Conservation (phyloP, 2,329 filamentous ascomycete genomes). For the Fusarium drepaniforme region DNA sequence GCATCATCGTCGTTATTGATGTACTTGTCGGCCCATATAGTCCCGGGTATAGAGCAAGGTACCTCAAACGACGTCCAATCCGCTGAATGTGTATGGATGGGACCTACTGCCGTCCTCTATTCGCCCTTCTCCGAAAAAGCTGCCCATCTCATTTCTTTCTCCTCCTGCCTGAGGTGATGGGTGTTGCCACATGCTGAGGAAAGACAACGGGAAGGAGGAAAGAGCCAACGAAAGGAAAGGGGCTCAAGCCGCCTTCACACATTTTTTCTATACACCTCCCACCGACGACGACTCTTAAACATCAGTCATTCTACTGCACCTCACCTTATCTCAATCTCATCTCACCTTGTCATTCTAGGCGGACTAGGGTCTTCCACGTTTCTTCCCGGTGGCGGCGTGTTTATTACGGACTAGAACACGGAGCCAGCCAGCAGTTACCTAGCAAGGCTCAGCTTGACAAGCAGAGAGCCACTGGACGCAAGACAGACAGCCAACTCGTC, state of each 20-base stretch:
- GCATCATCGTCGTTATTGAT: neutral
- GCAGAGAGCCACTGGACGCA: neutral
- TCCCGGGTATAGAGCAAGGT: neutral
- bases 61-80: neutral
- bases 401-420: constrained; percentile 10
- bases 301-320: neutral
- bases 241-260: neutral
- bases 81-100: neutral
- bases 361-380: constrained; percentile 11
- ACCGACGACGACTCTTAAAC: neutral
- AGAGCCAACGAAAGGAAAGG: neutral
- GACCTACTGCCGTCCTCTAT: neutral
- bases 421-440: constrained; percentile 1
- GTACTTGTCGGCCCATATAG: constrained; percentile 1
- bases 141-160: constrained; percentile 8
- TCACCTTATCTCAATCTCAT: constrained; percentile 11
- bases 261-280: neutral
- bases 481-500: constrained; percentile 1
- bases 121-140: constrained; percentile 1
- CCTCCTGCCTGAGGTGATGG: neutral
- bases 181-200: constrained; percentile 1
- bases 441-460: constrained; percentile 3
- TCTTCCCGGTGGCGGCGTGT: constrained; percentile 21
- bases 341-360: neutral
- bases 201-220: neutral